A percentile compares a stretch with the other conserved stretches of the same genome.
Conservation (phyloP, 495 filamentous ascomycete species). For the Oidiodendron maius region DNA sequence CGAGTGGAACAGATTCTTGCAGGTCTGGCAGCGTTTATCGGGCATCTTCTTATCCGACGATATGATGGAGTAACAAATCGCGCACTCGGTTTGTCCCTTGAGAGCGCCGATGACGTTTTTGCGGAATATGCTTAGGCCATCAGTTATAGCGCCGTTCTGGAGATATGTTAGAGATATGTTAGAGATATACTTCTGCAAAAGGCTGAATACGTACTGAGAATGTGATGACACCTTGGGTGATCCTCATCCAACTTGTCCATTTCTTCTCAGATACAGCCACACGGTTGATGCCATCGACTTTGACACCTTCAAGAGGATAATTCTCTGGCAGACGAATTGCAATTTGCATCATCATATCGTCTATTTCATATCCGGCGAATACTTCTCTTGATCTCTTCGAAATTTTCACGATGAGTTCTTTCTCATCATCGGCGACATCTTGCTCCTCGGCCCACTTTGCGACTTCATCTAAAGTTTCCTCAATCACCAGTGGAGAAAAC, state of each 20-base stretch:
- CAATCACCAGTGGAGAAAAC: constrained; percentile 77
- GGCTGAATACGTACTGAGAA: constrained; percentile 55
- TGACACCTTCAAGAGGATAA: constrained; percentile 74
- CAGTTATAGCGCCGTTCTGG: constrained; percentile 72
- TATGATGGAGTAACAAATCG: constrained; percentile 94
- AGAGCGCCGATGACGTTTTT: constrained; percentile 79
- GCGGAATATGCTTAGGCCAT: constrained; percentile 77
- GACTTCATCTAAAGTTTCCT: constrained; percentile 64
- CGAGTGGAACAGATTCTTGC: constrained; percentile 89
- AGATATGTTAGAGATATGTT: neutral
- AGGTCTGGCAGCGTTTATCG: constrained; percentile 85
- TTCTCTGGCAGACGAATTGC: constrained; percentile 68
- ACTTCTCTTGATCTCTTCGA: constrained; percentile 65
- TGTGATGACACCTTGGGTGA: constrained; percentile 86
- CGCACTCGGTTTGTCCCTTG: constrained; percentile 91
- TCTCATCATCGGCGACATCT: constrained; percentile 54
- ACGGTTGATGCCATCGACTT: constrained; percentile 70
- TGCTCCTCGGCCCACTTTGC: constrained; percentile 60
- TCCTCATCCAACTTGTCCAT: constrained; percentile 80
- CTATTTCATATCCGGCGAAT: constrained; percentile 74
- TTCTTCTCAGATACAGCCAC: constrained; percentile 84
- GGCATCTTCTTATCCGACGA: constrained; percentile 81
- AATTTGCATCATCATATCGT: constrained; percentile 78
- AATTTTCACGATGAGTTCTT: constrained; percentile 67
- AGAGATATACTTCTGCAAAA: neutral